These are phyloP conservation scores for Pseudogymnoascus sp. DNA, from an alignment of 2,329 filamentous ascomycete species.

Conservation along the genomic window DNA sequence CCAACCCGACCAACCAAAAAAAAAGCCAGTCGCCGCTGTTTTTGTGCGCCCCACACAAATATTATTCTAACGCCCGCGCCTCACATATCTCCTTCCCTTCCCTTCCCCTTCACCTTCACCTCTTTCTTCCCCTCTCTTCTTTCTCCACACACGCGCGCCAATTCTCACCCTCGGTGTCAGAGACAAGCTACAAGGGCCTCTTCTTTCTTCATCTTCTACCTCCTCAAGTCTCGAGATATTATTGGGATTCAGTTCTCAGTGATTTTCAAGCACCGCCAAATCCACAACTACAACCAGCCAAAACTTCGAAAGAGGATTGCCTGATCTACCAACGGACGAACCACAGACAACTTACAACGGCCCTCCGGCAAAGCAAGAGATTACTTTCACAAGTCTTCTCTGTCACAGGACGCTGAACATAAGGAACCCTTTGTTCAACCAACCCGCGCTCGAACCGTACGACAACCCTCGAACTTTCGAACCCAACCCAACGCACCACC, in stretches of 20 bases:
- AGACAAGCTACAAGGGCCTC: slow-evolving; percentile 5
- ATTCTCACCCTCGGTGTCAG: slow-evolving; percentile 5
- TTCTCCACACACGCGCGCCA: slow-evolving; percentile 9
- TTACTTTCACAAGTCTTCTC: neutral
- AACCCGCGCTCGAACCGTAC: neutral
- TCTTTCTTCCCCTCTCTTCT: slow-evolving; percentile 4
- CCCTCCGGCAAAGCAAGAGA: neutral
- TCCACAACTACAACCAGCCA: neutral
- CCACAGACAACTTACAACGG: neutral
- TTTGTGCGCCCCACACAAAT: slow-evolving; percentile 5
- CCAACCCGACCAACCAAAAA: neutral
- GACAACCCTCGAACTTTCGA: neutral
- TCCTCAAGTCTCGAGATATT: slow-evolving; percentile 6
- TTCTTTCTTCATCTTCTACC: slow-evolving; percentile 1
- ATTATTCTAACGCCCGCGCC: neutral
- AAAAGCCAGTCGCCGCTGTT: neutral
- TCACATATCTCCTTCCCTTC: neutral
- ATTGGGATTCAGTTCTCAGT: slow-evolving; percentile 9
- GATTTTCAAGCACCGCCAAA: neutral
- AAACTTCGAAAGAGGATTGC: slow-evolving; percentile 6
- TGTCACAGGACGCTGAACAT: neutral
- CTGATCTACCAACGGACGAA: neutral
- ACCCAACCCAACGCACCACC: neutral
- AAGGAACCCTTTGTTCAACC: slow-evolving; percentile 2
- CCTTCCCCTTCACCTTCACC: neutral